Conservation (phyloP, 202 grass and related monocot genomes). For the Setaria viridis region DNA sequence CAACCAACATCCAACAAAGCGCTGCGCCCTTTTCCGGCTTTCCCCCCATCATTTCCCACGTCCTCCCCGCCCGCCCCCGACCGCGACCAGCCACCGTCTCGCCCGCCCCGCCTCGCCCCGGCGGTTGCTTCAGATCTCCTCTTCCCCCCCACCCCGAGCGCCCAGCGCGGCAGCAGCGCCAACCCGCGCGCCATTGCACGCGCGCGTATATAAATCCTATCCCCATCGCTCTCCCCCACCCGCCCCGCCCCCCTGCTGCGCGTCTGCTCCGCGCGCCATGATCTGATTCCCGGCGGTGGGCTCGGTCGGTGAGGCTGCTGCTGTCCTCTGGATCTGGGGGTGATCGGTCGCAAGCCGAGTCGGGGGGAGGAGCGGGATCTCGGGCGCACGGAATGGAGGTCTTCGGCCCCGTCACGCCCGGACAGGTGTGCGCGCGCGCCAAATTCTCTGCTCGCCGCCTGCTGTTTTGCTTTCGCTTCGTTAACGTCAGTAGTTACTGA, state of each 20-base stretch:
- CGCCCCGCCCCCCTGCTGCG: background rate
- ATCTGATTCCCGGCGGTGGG: slow-evolving; percentile 8
- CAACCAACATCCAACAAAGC: slow-evolving; percentile 11
- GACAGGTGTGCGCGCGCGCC: slow-evolving; percentile 49
- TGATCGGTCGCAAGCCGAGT: slow-evolving; percentile 9
- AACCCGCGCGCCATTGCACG: slow-evolving; percentile 3
- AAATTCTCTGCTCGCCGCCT: background rate
- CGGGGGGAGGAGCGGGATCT: slow-evolving; percentile 26
- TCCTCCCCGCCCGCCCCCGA: slow-evolving; percentile 40
- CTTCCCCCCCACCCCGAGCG: background rate
- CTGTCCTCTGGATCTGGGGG: slow-evolving; percentile 18
- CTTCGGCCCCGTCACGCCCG: slow-evolving; percentile 80
- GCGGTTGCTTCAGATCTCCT: slow-evolving; percentile 73
- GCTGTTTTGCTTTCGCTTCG: background rate
- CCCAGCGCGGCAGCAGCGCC: background rate
- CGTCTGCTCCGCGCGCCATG: slow-evolving; percentile 8
- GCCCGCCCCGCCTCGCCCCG: background rate
- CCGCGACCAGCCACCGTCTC: slow-evolving; percentile 55
- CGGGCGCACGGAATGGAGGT: slow-evolving; percentile 61
- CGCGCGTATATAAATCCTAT: slow-evolving; percentile 30
- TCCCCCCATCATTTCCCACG: slow-evolving; percentile 34
- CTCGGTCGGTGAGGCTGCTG: background rate
- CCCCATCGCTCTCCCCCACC: slow-evolving; percentile 36
- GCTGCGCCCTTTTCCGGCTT: background rate
- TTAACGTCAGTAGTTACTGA: background rate